Base-by-base conservation (phyloP, 169 alveolate genomes). In the Plasmodium reichenowi region DNA sequence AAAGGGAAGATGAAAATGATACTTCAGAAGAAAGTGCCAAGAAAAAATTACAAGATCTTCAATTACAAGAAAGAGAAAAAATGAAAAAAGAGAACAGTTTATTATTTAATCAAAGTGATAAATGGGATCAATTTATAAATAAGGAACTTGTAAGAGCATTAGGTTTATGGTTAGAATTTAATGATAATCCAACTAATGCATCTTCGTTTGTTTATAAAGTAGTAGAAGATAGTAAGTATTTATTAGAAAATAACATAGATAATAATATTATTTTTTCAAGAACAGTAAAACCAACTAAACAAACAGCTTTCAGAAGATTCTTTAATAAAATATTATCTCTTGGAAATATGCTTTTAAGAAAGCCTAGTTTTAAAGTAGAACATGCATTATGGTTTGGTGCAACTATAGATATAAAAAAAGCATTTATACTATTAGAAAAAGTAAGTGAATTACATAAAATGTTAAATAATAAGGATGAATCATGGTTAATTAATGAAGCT, bases 351-450 rank as follows among this genome's bases (percentile, higher is more conserved):
- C 67, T 94, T 15, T 85, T 94, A 67, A 50, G 93, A 68, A 87
- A 75, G 62, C 89, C 95, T 9, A 62, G 74, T 9, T 89, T 87
- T 52, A 88, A 68, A 50, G 95, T 93, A 9, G 95, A 94, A 50
- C 95, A 94, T 63, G 96, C 96, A 22, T 78, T 94, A 5, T 94
- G 96, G 96, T 92, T 94, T 91, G 96, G 96, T 3, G 94, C 94
- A 22, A 88, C 91, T 47, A 75, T 94, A 15, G 80, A 94, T 62
- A 70, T 89, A 52, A 83, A 71, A 58, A 67, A 83, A 29, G 85
- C 56, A 62, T 72, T 90, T 22, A 74, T 88, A 38, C 29, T 94
- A 17, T 63, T 94, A 72, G 90, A 89, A 52, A 94, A 93, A 58
- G 93, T 93, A 15, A 91, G 92, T 54, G 95, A 92, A 58, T 83